Conservation (phyloP, 495 filamentous ascomycete genomes). For the Podospora bellae-mahoneyi region DNA sequence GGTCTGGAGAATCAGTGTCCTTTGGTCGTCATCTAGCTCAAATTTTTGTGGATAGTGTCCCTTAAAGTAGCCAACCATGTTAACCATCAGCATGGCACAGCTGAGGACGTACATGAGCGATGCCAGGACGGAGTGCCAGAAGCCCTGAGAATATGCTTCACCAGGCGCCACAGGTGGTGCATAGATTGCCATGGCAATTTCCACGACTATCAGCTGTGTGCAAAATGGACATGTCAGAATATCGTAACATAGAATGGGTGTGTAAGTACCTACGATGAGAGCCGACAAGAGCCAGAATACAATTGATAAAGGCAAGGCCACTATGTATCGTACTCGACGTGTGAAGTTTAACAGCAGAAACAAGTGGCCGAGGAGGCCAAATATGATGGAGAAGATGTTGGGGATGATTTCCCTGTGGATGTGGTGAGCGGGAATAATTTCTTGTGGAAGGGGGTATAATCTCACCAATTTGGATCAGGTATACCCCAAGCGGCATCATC, state of each 20-base stretch:
- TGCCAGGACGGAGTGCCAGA: conserved; percentile 73
- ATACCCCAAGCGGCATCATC: conserved; percentile 53
- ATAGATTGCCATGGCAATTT: conserved; percentile 58
- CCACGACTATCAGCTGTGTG: conserved; percentile 57
- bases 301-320: conserved; percentile 67
- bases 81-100: conserved; percentile 63
- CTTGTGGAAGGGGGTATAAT: not conserved
- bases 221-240: not conserved
- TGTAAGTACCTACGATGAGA: conserved; percentile 52
- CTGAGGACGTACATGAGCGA: conserved; percentile 63
- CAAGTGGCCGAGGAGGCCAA: conserved; percentile 65
- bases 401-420: conserved; percentile 43
- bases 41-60: conserved; percentile 78
- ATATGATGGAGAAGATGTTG: conserved; percentile 65
- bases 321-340: conserved; percentile 65
- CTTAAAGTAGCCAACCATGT: conserved; percentile 74
- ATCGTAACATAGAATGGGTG: not conserved
- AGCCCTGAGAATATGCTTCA: conserved; percentile 68
- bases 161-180: conserved; percentile 54
- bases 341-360: conserved; percentile 79
- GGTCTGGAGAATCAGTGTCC: conserved; percentile 75
- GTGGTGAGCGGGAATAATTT: not conserved
- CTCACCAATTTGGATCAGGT: conserved; percentile 53
- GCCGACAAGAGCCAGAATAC: conserved; percentile 66
- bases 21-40: conserved; percentile 66